Conservation (phyloP, 2,329 filamentous ascomycete species). For the Gaeumannomyces tritici region DNA sequence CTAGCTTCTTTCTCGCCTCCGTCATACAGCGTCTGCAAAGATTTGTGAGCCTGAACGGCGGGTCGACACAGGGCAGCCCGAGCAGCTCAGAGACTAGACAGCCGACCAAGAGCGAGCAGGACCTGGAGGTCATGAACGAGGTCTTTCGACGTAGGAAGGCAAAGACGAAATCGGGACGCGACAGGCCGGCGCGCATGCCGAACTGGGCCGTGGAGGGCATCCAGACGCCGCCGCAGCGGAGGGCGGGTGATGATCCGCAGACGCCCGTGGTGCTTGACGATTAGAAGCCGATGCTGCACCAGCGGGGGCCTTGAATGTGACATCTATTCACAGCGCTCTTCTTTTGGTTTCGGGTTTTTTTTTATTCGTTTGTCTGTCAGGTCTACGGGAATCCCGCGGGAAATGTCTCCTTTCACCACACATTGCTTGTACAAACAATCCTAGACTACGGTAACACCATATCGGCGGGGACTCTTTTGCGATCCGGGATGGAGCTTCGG, state of each 20-base stretch:
- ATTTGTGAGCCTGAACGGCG: no score
- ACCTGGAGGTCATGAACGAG: neutral
- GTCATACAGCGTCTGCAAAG: no score
- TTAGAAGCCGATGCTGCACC: neutral
- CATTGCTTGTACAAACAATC: no score
- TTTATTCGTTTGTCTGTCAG: constrained; percentile 6
- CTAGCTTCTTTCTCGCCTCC: neutral
- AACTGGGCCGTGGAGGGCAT: neutral
- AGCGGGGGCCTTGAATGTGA: neutral
- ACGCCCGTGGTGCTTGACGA: neutral
- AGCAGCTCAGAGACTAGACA: neutral
- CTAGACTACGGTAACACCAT: no score
- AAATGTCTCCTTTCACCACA: no score
- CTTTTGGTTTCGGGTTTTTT: constrained; percentile 1
- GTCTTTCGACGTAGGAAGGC: neutral
- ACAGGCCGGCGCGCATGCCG: neutral
- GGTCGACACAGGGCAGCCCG: no score
- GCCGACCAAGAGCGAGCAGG: neutral
- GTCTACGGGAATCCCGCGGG: constrained; percentile 9
- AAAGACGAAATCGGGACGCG: neutral
- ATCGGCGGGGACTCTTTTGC: no score
- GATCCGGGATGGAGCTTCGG: no score
- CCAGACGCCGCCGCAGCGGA: neutral
- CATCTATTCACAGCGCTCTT: neutral
- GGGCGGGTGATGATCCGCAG: neutral